phyloP scores from a whole-genome alignment of 345 rosid genomes.

The Sisymbrium irio region DNA sequence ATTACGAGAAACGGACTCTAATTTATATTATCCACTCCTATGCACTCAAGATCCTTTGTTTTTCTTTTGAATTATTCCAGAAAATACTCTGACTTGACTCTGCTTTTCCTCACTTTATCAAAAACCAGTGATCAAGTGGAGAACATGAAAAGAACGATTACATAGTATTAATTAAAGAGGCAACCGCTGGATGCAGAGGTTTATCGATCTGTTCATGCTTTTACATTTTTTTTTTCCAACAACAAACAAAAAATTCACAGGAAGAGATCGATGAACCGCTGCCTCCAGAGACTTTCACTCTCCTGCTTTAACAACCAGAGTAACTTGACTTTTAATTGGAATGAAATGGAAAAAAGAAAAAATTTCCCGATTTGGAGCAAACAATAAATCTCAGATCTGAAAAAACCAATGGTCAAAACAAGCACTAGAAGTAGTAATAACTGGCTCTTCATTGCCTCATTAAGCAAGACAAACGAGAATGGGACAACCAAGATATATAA shows the following conservation, averaged over 20 bases:
- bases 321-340: neutral
- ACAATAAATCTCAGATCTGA: slow-evolving; percentile 34
- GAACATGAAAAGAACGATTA: neutral
- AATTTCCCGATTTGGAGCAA: neutral
- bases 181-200: slow-evolving; percentile 99
- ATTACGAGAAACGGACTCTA: neutral
- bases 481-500: neutral
- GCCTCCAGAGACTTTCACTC: slow-evolving; percentile 79
- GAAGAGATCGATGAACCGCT: slow-evolving; percentile 99
- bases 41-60: neutral
- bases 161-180: neutral
- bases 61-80: neutral
- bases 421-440: neutral
- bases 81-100: neutral
- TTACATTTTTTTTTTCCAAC: neutral
- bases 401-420: neutral
- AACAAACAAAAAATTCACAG: slow-evolving; percentile 38
- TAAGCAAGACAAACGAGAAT: neutral
- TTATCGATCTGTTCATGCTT: slow-evolving; percentile 95
- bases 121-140: neutral
- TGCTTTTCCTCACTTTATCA: neutral
- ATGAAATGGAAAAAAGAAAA: neutral
- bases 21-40: neutral
- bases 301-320: neutral
- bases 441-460: neutral